phyloP scores from a whole-genome alignment of 169 alveolate genomes.

The Eimeria maxima region DNA sequence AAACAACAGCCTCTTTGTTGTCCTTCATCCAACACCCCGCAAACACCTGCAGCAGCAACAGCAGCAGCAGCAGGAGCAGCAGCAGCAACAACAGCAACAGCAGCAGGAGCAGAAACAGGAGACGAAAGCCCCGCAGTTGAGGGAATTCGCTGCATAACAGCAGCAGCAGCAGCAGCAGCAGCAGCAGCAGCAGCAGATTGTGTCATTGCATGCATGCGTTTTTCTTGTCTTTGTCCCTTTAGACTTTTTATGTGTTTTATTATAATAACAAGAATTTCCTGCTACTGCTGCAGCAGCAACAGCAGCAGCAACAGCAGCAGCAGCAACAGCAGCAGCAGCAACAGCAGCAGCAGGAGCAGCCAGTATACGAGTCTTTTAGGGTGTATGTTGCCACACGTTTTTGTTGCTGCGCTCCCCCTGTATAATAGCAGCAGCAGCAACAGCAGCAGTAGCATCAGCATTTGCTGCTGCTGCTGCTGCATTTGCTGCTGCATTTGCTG shows the following conservation, averaged over 20 bases:
- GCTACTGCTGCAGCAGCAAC: background rate
- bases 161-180: background rate
- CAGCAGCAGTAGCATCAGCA: no score
- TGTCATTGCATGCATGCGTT: background rate
- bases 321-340: background rate
- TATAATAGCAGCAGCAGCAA: no score
- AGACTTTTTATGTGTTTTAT: background rate
- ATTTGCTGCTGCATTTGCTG: background rate
- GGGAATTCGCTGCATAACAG: no score
- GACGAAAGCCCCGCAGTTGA: no score
- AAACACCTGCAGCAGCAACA: background rate
- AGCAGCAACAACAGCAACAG: no score
- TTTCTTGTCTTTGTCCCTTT: background rate
- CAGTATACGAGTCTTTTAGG: background rate
- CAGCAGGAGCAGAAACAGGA: no score
- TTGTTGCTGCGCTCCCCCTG: background rate
- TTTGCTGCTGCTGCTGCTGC: conserved; percentile 27
- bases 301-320: background rate
- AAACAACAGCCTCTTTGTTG: background rate
- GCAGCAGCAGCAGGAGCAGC: no score
- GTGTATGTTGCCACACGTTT: background rate
- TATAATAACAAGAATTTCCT: background rate
- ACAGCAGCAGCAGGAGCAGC: background rate
- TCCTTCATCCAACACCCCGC: background rate
- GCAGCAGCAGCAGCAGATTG: background rate